Evolutionary conservation across 371 early-diverging fungal genomes (phyloP), one percentile per base, ranked within the genome.

Genomic region (Syncephalastrum sp.): DNA sequence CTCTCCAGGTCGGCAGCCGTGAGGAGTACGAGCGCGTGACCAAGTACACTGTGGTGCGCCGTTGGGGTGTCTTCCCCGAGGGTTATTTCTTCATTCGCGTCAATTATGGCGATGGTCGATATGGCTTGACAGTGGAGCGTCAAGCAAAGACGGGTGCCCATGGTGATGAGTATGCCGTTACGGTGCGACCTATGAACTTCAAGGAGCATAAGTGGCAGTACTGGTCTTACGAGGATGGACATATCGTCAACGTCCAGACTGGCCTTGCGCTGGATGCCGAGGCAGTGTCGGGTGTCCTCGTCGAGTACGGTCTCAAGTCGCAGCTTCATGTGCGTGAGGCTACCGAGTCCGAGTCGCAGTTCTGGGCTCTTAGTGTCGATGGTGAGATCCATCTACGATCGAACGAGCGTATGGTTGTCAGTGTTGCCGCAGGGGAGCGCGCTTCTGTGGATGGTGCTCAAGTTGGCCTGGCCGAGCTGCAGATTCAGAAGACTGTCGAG

Each of bases 241-340:
- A 79, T 59, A 57, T 83, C 64, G 69, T 81, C 56, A 83, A 83
- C 55, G 76, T 67, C 48, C 68, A 78, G 47, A 83, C 80, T 46
- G 82, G 82, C 19, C 64, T 81, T 29, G 82, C 74, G 10, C 60
- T 83, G 29, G 80, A 78, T 50, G 65, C 74, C 43, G 65, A 75
- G 52, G 59, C 61, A 17, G 53, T 67, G 12, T 49, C 64, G 4
- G 75, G 67, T 53, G 68, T 60, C 14, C 23, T 56, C 3, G 47
- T 72, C 25, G 77, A 77, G 53, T 59, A 68, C 19, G 72, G 65
- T 17, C 55, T 63, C 3, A 69, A 69, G 55, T 10, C 66, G 7
- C 75, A 68, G 50, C 49, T 70, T 25, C 58, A 63, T 38, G 66
- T 74, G 24, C 59, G 69, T 3, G 63, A 63, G 6, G 54, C 51